Percentiles rank a stretch among this genome's conserved stretches.
These are phyloP conservation scores for Inga laurina DNA, from an alignment of 306 rosid species.

Conservation along the genomic window DNA sequence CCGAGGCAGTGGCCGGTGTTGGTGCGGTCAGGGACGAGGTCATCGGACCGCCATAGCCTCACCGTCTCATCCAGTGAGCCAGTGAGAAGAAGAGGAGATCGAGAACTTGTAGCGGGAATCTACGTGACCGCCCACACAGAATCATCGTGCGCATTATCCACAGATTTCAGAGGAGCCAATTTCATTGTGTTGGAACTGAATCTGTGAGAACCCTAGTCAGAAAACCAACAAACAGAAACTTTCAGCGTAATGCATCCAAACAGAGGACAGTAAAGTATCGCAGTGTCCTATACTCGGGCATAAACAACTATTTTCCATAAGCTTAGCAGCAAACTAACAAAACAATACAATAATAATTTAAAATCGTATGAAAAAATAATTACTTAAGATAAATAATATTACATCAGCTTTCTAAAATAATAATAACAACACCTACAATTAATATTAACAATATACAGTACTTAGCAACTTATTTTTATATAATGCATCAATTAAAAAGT, in stretches of 20 bases:
- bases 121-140: slow-evolving; percentile 1
- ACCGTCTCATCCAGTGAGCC: slow-evolving; percentile 20
- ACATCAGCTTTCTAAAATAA: too few relatives aligned
- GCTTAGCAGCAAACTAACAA: too few relatives aligned
- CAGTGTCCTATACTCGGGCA: neutral
- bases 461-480: too few relatives aligned
- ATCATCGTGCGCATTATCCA: slow-evolving; percentile 9
- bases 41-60: slow-evolving; percentile 72
- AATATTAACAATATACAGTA: too few relatives aligned
- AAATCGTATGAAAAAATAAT: too few relatives aligned
- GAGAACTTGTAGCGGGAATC: neutral
- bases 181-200: neutral
- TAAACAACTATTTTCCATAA: neutral
- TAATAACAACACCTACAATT: too few relatives aligned
- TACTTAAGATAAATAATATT: too few relatives aligned
- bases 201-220: neutral
- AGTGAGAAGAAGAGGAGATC: slow-evolving; percentile 8
- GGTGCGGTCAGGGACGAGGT: slow-evolving; percentile 69
- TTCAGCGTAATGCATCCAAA: neutral
- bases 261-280: neutral
- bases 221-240: neutral
- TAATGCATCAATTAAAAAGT: too few relatives aligned
- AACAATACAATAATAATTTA: too few relatives aligned
- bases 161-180: neutral
- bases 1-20: slow-evolving; percentile 96